Evolutionary conservation across 148 eudicot species (phyloP), one percentile per base, ranked within the genome.

Genomic region (Vaccinium macrocarpon): DNA sequence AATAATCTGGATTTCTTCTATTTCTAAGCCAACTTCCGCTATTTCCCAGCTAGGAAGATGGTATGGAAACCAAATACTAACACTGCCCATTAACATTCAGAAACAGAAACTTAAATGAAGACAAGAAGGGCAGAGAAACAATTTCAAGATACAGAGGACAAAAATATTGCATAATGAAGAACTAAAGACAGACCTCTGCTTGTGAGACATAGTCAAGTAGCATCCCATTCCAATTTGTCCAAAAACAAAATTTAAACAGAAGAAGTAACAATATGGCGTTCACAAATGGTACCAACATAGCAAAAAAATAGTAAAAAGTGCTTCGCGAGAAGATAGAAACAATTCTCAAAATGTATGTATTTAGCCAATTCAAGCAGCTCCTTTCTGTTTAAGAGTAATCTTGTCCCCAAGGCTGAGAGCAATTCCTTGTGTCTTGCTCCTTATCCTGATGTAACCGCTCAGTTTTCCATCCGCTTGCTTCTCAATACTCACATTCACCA

Each of bases 361-460:
- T 14, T 59, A 25, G 52, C 42, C n/a, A 59, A 57, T 72, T 90
- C 86, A 89, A 79, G 85, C 85, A 55, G 93, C 90, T 82, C 97
- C 97, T 85, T 94, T 94, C 87, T 92, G 99, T 89, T 96, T 96
- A 12, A 96, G 93, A 23, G 99, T 94, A 85, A 94, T 96, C 92
- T 96, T 96, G 91, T 96, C 99, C 62, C 99, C 99, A 52, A 96
- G 92, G 88, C 98, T 94, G 50, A 96, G 94, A 68, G 97, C 97
- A 38, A 96, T 94, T 35, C 99, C 99, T 88, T 96, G 99, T 3
- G 97, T 96, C 85, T 94, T 94, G 80, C 99, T 96, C 85, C 99
- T 93, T 86, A 96, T 96, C 82, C 99, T 93, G 82, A 96, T 92
- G 87, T 96, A 93, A 8, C 98, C 98, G 48, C 96, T 96, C 77